Percentiles rank a stretch among this genome's conserved stretches.
Evolutionary conservation across 768 basidiomycete species (phyloP).

Genomic region (Trametes sanguinea): DNA sequence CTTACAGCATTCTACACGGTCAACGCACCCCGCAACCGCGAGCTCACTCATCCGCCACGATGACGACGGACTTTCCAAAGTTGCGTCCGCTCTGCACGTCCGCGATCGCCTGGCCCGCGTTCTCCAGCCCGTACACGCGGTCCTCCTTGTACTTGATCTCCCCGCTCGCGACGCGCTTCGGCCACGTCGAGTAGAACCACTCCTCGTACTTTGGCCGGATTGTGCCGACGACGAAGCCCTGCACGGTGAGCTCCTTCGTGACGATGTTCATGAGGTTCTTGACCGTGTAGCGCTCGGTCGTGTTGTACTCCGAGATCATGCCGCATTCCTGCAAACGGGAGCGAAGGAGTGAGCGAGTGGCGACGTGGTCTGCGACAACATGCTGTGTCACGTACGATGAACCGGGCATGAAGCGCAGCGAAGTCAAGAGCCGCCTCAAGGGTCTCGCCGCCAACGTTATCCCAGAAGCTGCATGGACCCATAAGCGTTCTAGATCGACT

Average conservation of each 20-base stretch:
- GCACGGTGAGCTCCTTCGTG: constrained; percentile 31
- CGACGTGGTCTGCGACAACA: neutral
- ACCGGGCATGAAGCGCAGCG: constrained; percentile 19
- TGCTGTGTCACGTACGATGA: constrained; percentile 25
- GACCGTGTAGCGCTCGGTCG: constrained; percentile 21
- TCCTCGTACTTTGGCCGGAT: constrained; percentile 29
- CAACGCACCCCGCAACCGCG: no score
- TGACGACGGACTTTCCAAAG: constrained; percentile 40
- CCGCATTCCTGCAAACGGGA: constrained; percentile 29
- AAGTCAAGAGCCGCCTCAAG: constrained; percentile 33
- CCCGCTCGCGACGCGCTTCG: constrained; percentile 33
- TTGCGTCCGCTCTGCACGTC: constrained; percentile 38
- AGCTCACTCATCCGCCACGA: constrained; percentile 31
- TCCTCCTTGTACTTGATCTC: constrained; percentile 41
- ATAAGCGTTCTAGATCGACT: neutral
- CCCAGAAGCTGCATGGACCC: constrained; percentile 32
- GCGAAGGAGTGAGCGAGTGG: neutral
- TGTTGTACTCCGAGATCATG: constrained; percentile 34
- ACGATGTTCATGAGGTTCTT: constrained; percentile 33
- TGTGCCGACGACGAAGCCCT: constrained; percentile 34
- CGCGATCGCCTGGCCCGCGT: constrained; percentile 37
- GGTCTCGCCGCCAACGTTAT: constrained; percentile 36
- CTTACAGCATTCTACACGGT: no score
- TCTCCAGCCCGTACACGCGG: constrained; percentile 35
- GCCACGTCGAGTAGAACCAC: constrained; percentile 36